Evolutionary conservation across 2,329 filamentous ascomycete species (phyloP).

Genomic region (Colletotrichum sp.): DNA sequence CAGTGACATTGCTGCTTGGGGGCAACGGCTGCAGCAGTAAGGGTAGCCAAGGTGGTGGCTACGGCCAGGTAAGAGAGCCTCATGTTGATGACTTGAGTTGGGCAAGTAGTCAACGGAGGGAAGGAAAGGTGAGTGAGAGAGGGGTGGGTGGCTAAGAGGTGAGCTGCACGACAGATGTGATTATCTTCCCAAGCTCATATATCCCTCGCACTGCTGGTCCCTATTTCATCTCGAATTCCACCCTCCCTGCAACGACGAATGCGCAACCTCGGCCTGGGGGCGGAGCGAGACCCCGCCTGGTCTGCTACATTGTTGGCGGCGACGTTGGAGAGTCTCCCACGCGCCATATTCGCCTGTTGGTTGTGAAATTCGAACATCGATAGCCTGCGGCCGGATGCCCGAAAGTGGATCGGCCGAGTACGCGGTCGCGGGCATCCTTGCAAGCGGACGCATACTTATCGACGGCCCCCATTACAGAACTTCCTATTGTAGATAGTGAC

Average conservation of each 20-base stretch:
- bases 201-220: not conserved
- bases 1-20: slow-evolving; percentile 40
- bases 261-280: not conserved
- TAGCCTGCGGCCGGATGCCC: slow-evolving; percentile 4
- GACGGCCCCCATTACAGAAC: not conserved
- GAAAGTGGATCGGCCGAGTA: not conserved
- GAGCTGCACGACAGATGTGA: not conserved
- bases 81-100: slow-evolving; percentile 17
- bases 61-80: slow-evolving; percentile 14
- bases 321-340: not conserved
- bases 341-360: not conserved
- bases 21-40: not conserved
- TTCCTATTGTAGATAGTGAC: slow-evolving; percentile 3
- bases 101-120: slow-evolving; percentile 1
- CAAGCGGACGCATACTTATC: not conserved
- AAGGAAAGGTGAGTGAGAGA: not conserved
- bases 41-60: slow-evolving; percentile 20
- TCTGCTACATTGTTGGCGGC: not conserved
- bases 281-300: not conserved
- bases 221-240: not conserved
- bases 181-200: slow-evolving; percentile 4
- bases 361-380: not conserved
- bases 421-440: not conserved
- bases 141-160: not conserved
- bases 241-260: not conserved